Conservation (phyloP, 2,329 filamentous ascomycete genomes). For the Hirsutella rhossiliensis region DNA sequence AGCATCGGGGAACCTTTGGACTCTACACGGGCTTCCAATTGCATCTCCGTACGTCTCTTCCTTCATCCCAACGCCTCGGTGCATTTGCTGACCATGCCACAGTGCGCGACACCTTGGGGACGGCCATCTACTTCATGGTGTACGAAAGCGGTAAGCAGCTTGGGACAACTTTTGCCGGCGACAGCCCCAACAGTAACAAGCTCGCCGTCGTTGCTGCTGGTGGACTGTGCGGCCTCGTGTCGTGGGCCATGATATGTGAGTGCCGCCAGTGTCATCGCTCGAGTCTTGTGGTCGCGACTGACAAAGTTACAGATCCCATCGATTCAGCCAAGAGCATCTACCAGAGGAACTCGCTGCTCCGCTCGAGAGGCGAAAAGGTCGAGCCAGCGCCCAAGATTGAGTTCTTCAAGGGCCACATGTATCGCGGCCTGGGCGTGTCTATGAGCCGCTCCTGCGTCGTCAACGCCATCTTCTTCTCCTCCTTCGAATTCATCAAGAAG, state of each 20-base stretch:
- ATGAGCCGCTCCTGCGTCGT: slow-evolving; percentile 73
- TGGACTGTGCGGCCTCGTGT: slow-evolving; percentile 70
- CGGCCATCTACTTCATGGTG: slow-evolving; percentile 77
- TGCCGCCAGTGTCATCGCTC: slow-evolving; percentile 5
- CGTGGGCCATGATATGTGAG: slow-evolving; percentile 67
- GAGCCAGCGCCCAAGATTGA: slow-evolving; percentile 60
- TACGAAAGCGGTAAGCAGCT: slow-evolving; percentile 81
- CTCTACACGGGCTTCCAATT: slow-evolving; percentile 72
- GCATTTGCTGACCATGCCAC: slow-evolving; percentile 5
- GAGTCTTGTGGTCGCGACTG: slow-evolving; percentile 1
- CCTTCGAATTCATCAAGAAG: slow-evolving; percentile 74
- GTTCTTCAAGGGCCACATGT: slow-evolving; percentile 69
- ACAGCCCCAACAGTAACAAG: slow-evolving; percentile 65
- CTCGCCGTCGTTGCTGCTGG: slow-evolving; percentile 67
- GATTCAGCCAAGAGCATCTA: slow-evolving; percentile 81
- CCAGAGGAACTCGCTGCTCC: slow-evolving; percentile 67
- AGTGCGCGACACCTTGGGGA: slow-evolving; percentile 77
- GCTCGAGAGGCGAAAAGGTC: slow-evolving; percentile 51
- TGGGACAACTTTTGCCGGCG: slow-evolving; percentile 60
- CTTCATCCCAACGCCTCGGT: background rate
- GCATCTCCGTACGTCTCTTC: slow-evolving; percentile 54
- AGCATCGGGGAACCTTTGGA: slow-evolving; percentile 58
- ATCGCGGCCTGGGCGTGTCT: slow-evolving; percentile 70
- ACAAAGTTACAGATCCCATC: slow-evolving; percentile 42
- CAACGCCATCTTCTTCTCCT: slow-evolving; percentile 84